Conservation (phyloP, 1,284 basidiomycete species). For the Meira miltonrushii region DNA sequence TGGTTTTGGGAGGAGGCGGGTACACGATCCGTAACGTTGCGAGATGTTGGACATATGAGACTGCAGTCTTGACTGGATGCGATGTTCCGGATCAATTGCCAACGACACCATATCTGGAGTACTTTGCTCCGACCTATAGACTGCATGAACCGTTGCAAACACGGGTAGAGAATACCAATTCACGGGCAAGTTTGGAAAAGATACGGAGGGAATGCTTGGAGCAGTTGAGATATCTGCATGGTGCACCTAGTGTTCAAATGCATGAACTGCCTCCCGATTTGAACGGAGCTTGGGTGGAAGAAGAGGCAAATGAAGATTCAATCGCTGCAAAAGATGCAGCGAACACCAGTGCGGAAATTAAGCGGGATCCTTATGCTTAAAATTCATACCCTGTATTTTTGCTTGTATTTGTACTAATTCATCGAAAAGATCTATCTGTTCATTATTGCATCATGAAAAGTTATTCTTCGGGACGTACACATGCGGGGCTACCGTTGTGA, state of each 20-base stretch:
- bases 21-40: constrained; percentile 88
- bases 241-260: constrained; percentile 92
- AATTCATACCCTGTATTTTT: too few species aligned
- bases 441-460: too few species aligned
- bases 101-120: constrained; percentile 81
- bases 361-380: too few species aligned
- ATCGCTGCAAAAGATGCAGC: too few species aligned
- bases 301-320: constrained; percentile 56
- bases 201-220: constrained; percentile 81
- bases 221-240: constrained; percentile 85
- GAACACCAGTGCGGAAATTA: too few species aligned
- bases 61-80: constrained; percentile 69
- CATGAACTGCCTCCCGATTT: constrained; percentile 92
- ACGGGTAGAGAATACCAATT: constrained; percentile 88
- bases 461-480: too few species aligned
- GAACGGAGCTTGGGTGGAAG: constrained; percentile 70
- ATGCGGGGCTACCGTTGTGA: too few species aligned
- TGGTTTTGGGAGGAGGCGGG: constrained; percentile 89
- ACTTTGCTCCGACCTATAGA: constrained; percentile 86
- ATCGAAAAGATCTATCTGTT: too few species aligned
- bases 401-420: too few species aligned
- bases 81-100: constrained; percentile 80
- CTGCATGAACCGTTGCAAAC: constrained; percentile 87
- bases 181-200: constrained; percentile 65
- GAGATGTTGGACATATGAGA: constrained; percentile 99